These are phyloP conservation scores for Podospora pseudocomata DNA, from an alignment of 495 filamentous ascomycete species.

Conservation along the genomic window DNA sequence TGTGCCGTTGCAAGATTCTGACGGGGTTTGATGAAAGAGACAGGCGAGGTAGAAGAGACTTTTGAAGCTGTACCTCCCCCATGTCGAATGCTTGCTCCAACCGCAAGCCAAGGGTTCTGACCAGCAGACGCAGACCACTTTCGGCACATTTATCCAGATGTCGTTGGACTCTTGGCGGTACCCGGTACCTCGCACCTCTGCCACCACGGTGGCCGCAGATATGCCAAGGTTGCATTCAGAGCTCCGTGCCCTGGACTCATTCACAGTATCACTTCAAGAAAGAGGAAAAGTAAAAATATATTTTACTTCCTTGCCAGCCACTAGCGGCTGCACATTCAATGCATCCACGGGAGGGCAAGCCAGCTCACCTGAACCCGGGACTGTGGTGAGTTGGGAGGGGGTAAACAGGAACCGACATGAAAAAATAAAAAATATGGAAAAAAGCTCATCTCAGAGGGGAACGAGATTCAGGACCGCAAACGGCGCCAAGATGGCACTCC, in stretches of 20 bases:
- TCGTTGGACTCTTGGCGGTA: conserved; percentile 26
- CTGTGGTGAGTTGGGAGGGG: not conserved
- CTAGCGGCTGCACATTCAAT: not conserved
- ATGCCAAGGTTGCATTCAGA: not conserved
- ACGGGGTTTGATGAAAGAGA: not conserved
- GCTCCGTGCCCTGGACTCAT: not conserved
- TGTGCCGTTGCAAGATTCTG: conserved; percentile 5
- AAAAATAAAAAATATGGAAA: not conserved
- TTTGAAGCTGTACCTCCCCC: conserved; percentile 1
- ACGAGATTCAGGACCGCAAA: conserved; percentile 28
- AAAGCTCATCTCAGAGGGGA: conserved; percentile 9
- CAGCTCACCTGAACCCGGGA: not conserved
- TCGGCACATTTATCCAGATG: conserved; percentile 35
- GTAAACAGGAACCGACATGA: conserved; percentile 1
- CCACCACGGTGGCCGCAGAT: not conserved
- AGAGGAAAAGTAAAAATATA: not conserved
- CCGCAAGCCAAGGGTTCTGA: not conserved
- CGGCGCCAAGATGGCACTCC: conserved; percentile 22
- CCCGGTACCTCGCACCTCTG: not conserved
- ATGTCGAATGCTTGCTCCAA: not conserved
- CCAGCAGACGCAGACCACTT: conserved; percentile 13
- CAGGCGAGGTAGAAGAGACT: not conserved
- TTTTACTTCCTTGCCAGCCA: not conserved
- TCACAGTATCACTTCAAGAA: not conserved
- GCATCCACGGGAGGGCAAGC: not conserved